Conservation (phyloP, 1,284 basidiomycete genomes). For the Microstroma glucosiphilum region DNA sequence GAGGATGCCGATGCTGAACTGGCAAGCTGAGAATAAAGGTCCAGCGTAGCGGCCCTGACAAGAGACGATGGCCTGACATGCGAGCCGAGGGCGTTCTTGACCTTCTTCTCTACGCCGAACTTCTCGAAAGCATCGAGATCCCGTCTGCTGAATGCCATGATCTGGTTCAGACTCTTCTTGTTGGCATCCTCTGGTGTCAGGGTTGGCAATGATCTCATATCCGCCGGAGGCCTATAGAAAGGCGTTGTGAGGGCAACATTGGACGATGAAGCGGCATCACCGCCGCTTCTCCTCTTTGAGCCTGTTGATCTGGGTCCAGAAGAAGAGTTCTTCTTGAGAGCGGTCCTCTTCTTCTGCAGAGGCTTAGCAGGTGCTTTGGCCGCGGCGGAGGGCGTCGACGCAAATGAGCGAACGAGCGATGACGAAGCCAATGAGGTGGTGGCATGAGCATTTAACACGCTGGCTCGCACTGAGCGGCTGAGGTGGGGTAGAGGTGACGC, state of each 20-base stretch:
- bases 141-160: slow-evolving; percentile 29
- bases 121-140: slow-evolving; percentile 28
- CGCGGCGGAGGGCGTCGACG: too few relatives aligned
- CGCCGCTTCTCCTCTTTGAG: background rate
- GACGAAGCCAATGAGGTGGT: too few relatives aligned
- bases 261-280: background rate
- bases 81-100: slow-evolving; percentile 21
- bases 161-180: slow-evolving; percentile 20
- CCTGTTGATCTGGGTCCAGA: background rate
- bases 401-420: too few relatives aligned
- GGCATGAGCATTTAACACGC: too few relatives aligned
- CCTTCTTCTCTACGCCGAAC: slow-evolving; percentile 37
- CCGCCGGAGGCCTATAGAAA: slow-evolving; percentile 5
- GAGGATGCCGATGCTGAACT: slow-evolving; percentile 14
- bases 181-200: slow-evolving; percentile 31
- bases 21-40: slow-evolving; percentile 35
- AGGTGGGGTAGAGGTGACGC: too few relatives aligned
- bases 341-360: background rate
- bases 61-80: slow-evolving; percentile 30
- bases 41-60: slow-evolving; percentile 31
- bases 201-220: background rate
- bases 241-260: background rate
- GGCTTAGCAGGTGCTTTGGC: too few relatives aligned
- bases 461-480: too few relatives aligned
- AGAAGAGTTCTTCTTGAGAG: slow-evolving; percentile 1